A percentile compares a stretch with the other conserved stretches of the same genome.
Conservation (phyloP, 805 yeast species). For the Saturnispora gosingensis region DNA sequence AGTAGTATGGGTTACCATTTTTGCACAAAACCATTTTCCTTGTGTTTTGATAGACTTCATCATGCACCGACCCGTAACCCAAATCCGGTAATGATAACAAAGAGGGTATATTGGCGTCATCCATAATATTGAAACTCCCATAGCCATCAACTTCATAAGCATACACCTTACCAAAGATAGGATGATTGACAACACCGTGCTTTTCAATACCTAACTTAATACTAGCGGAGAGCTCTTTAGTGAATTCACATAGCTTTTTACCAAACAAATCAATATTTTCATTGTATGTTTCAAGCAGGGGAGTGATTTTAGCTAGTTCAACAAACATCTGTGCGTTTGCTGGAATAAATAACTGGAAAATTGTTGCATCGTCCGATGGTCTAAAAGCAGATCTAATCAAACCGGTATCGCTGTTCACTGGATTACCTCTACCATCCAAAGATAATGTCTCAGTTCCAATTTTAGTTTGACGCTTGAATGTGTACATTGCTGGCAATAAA, state of each 20-base stretch:
- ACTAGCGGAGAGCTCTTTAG: slow-evolving; percentile 30
- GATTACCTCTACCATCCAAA: slow-evolving; percentile 73
- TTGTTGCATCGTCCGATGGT: slow-evolving; percentile 82
- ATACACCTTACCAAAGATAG: slow-evolving; percentile 62
- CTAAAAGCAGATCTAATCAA: slow-evolving; percentile 75
- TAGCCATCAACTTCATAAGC: slow-evolving; percentile 89
- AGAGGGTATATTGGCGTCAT: slow-evolving; percentile 87
- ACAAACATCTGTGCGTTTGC: slow-evolving; percentile 71
- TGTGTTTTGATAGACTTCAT: slow-evolving; percentile 66
- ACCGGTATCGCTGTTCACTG: slow-evolving; percentile 63
- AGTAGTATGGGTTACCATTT: slow-evolving; percentile 69
- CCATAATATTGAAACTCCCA: slow-evolving; percentile 69
- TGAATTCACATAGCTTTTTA: slow-evolving; percentile 17
- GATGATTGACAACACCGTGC: slow-evolving; percentile 60
- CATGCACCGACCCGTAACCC: slow-evolving; percentile 46
- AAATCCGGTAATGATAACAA: slow-evolving; percentile 70
- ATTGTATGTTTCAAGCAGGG: slow-evolving; percentile 17
- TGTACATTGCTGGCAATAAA: slow-evolving; percentile 42
- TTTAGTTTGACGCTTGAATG: slow-evolving; percentile 65
- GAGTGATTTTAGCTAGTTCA: slow-evolving; percentile 39
- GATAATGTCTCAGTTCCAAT: slow-evolving; percentile 77
- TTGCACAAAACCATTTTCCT: slow-evolving; percentile 63
- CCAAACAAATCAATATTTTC: not conserved
- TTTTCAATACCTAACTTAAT: slow-evolving; percentile 50
- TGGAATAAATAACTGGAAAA: slow-evolving; percentile 74